Base-by-base conservation (phyloP, 768 basidiomycete genomes). In the Obba rivulosa region DNA sequence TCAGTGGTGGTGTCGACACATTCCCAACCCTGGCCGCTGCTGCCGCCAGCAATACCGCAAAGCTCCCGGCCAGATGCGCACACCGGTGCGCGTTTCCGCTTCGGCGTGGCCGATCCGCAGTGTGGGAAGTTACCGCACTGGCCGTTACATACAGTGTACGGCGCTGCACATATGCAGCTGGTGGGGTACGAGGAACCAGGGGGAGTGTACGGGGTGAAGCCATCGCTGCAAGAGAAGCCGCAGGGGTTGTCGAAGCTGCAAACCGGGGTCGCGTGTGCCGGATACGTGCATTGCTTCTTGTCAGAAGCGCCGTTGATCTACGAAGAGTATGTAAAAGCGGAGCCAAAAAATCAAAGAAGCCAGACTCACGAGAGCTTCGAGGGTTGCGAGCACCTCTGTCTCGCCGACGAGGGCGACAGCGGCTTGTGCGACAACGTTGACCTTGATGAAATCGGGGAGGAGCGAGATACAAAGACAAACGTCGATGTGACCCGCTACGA, bases 401-500 rank as follows among this genome's bases (percentile, higher is more conserved):
- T 37, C 22, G 21, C 64, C 64, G 10, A 62, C 54, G 9, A 62
- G 50, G 42, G 53, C 48, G 34, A 45, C 48, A 9, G 61, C 67
- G 18, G 46, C 47, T 34, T 61, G 48, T 13, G 60, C 54, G 21
- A 62, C 56, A 10, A 44, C 41, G 28, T 59, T 62, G 40, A 55
- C 54, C 22, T 56, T 41, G 36, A 68, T 39, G 41, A 69, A 59
- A 4, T 16, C 34, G 2, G 47, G 41, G 14, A 68, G 54, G 31
- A 59, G 54, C 2, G 69, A 63, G 23, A 61, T 18, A 21, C 69
- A 70, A 17, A 68, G 41, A 37, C 60, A 62, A 13, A 61, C 18
- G 21, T 63, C 50, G 46, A 70, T 51, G 38, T 39, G 62, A 34
- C 66, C 65, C 20, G 59, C 58, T 17, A 52, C 23, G 23, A 57